Evolutionary conservation across 148 eudicot genomes (phyloP).

Genomic region (Cornus suecica): DNA sequence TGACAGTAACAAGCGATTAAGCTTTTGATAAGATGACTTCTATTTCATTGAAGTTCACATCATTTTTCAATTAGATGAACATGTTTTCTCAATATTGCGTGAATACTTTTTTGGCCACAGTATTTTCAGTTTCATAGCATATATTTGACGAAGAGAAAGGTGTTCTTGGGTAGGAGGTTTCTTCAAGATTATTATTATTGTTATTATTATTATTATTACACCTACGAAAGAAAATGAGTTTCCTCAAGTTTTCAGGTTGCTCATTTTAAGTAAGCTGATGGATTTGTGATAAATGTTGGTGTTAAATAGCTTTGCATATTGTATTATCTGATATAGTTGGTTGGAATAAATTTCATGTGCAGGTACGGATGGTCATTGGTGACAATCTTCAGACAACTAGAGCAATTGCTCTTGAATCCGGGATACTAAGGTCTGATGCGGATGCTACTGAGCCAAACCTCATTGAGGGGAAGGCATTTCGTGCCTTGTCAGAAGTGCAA

Average conservation of each 20-base stretch:
- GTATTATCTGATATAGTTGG: background rate
- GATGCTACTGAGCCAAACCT: slow-evolving; percentile 75
- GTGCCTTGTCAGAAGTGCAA: slow-evolving; percentile 51
- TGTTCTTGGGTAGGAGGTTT: no score
- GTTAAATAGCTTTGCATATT: background rate
- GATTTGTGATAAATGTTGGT: background rate
- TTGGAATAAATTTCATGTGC: background rate
- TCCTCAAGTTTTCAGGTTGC: background rate
- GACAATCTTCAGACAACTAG: slow-evolving; percentile 93
- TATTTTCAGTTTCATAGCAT: background rate
- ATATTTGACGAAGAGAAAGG: background rate
- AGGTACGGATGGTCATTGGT: slow-evolving; percentile 99
- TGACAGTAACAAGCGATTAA: background rate
- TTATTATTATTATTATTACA: no score
- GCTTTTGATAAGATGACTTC: background rate
- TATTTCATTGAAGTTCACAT: background rate
- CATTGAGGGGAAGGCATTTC: slow-evolving; percentile 86
- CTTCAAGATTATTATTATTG: background rate
- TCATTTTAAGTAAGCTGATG: background rate
- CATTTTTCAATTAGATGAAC: background rate
- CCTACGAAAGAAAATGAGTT: no score
- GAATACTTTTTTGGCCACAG: background rate
- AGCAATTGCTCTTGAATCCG: slow-evolving; percentile 96
- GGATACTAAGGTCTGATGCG: slow-evolving; percentile 75
- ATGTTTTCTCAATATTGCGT: background rate